Evolutionary conservation across 345 rosid species (phyloP).

Genomic region (Cardamine chenopodiifolia): DNA sequence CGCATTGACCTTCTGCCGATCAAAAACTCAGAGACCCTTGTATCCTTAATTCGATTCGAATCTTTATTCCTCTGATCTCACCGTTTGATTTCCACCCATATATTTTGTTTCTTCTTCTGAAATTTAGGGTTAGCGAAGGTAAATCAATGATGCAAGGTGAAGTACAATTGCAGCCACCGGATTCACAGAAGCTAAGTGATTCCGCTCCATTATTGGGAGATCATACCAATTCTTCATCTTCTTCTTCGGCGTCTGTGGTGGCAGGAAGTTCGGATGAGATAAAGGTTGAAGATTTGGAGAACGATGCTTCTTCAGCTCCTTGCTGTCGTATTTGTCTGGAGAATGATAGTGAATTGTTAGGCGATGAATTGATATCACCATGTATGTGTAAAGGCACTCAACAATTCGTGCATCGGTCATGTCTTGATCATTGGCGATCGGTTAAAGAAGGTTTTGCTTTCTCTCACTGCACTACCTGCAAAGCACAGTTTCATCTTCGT

Average conservation of each 20-base stretch:
- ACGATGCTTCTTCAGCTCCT: slow-evolving; percentile 59
- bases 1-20: slow-evolving; percentile 19
- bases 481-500: slow-evolving; percentile 83
- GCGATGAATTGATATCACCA: slow-evolving; percentile 91
- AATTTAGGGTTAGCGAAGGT: slow-evolving; percentile 25
- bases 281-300: slow-evolving; percentile 64
- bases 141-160: slow-evolving; percentile 61
- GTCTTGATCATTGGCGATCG: slow-evolving; percentile 93
- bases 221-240: slow-evolving; percentile 21
- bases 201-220: slow-evolving; percentile 69
- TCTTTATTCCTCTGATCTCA: background rate
- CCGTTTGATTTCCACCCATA: background rate
- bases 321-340: slow-evolving; percentile 94
- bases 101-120: background rate
- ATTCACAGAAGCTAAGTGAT: slow-evolving; percentile 53
- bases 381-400: slow-evolving; percentile 99
- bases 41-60: background rate
- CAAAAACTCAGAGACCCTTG: background rate
- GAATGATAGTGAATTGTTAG: slow-evolving; percentile 73
- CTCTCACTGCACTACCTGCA: slow-evolving; percentile 91
- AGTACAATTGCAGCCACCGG: slow-evolving; percentile 63
- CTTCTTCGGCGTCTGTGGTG: slow-evolving; percentile 14
- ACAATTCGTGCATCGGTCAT: slow-evolving; percentile 82
- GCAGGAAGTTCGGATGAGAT: slow-evolving; percentile 58
- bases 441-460: slow-evolving; percentile 96